Evolutionary conservation across 805 yeast genomes (phyloP), one percentile per base, ranked within the genome.

Genomic region (Candida montana): DNA sequence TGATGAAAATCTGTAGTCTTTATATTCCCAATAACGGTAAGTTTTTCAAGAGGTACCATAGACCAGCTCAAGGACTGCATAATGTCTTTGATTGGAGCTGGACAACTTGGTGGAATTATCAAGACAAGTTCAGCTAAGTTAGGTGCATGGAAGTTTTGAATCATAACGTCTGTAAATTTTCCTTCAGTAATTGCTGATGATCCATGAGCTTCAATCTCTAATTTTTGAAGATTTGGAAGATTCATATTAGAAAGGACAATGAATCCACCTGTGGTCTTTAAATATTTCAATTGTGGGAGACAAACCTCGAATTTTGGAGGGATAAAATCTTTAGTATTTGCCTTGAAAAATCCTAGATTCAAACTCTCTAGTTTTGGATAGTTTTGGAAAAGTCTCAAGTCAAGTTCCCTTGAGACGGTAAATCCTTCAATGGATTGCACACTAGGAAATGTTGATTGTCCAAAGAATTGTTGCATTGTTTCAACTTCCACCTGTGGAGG

Each of bases 191-290:
- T 10, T 7, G 26, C 10, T 20, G 28, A 13, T 16, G 28, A 7
- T 15, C 35, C 11, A 23, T 21, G 5, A 21, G 18, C 7, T 33
- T 40, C 19, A 34, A 34, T 13, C 16, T 35, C 29, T 3, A 42
- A 12, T 18, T 15, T 17, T 7, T 33, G 33, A 7, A 41, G 26
- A 8, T 32, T 35, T 27, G 44, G 44, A 1, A 41, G 17, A 13
- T 36, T 16, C 29, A 41, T 19, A 17, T 41, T 36, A 4, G 18
- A 17, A 11, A 41, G 15, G 5, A 26, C 11, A 19, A 41, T 35
- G 11, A 33, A 31, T 21, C 35, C 35, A 16, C 44, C 44, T 9
- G 33, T 16, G 5, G 36, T 19, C 4, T 35, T 35, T 12, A 41
- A 16, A 1, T 26, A 8, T 16, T 31, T 32, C 27, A 41, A 26